phyloP scores from a whole-genome alignment of 495 filamentous ascomycete genomes.

The Neurospora sp. region DNA sequence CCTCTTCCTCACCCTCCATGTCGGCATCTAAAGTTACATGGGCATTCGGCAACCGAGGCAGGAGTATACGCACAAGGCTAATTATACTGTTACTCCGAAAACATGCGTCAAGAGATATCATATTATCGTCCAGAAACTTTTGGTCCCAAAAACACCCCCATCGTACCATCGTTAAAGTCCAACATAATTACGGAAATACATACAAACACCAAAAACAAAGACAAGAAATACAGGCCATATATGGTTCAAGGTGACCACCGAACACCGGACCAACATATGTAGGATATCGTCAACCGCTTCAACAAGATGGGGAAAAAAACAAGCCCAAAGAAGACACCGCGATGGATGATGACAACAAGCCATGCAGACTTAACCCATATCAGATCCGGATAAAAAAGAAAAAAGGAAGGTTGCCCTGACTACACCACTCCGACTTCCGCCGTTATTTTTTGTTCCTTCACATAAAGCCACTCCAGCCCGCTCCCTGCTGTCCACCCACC shows the following conservation, averaged over 20 bases:
- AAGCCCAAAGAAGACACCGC: background rate
- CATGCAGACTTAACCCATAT: background rate
- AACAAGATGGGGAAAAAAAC: background rate
- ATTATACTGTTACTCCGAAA: no score
- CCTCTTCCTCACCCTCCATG: no score
- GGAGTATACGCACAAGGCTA: no score
- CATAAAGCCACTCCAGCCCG: background rate
- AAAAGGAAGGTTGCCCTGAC: background rate
- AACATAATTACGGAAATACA: background rate
- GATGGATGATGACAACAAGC: background rate
- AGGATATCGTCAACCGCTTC: background rate
- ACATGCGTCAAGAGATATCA: background rate
- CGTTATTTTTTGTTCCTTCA: background rate
- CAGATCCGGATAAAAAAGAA: background rate
- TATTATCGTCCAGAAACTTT: background rate
- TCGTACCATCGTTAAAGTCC: background rate
- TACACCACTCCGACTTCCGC: background rate
- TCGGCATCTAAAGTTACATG: no score
- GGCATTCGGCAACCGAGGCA: no score
- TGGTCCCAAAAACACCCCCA: background rate
- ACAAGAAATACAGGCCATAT: background rate
- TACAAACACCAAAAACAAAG: background rate
- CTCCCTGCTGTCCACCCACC: background rate
- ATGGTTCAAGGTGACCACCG: background rate
- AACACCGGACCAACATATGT: background rate